Evolutionary conservation across 768 basidiomycete species (phyloP).

Genomic region (Leccinum truebloodii): DNA sequence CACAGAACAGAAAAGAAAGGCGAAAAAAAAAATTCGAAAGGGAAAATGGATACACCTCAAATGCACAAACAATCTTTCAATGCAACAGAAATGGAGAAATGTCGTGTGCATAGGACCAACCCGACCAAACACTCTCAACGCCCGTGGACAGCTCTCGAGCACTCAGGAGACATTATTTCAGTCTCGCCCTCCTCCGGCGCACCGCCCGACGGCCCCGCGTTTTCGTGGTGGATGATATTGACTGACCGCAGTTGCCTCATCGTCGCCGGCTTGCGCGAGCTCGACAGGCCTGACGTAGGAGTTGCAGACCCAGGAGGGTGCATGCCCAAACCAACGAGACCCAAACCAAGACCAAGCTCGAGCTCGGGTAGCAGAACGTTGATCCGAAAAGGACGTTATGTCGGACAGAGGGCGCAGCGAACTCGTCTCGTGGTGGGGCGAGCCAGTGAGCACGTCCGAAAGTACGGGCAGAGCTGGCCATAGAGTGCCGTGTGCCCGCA

Average conservation of each 20-base stretch:
- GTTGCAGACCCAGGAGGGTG: conserved; percentile 23
- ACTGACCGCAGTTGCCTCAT: too few relatives aligned
- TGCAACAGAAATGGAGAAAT: too few relatives aligned
- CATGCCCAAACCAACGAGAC: too few relatives aligned
- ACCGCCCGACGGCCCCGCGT: too few relatives aligned
- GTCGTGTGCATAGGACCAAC: too few relatives aligned
- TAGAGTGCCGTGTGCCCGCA: conserved; percentile 24
- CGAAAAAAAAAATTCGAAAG: not conserved
- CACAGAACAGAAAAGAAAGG: not conserved
- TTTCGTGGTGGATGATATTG: too few relatives aligned
- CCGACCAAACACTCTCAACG: too few relatives aligned
- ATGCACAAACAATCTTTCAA: too few relatives aligned
- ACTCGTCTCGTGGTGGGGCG: conserved; percentile 15
- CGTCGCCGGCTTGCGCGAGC: too few relatives aligned
- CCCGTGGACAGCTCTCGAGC: too few relatives aligned
- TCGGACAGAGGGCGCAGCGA: conserved; percentile 27
- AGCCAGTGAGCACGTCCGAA: conserved; percentile 19
- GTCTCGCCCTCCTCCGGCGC: conserved; percentile 37
- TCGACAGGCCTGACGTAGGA: conserved; percentile 29
- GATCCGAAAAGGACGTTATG: conserved; percentile 33
- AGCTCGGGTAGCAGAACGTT: conserved; percentile 46
- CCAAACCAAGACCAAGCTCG: conserved; percentile 28
- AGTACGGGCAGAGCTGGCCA: conserved; percentile 18
- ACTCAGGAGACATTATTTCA: conserved; percentile 31
- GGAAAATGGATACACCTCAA: too few relatives aligned